Conservation (phyloP, 169 alveolate species). For the Cryptosporidium sp. region DNA sequence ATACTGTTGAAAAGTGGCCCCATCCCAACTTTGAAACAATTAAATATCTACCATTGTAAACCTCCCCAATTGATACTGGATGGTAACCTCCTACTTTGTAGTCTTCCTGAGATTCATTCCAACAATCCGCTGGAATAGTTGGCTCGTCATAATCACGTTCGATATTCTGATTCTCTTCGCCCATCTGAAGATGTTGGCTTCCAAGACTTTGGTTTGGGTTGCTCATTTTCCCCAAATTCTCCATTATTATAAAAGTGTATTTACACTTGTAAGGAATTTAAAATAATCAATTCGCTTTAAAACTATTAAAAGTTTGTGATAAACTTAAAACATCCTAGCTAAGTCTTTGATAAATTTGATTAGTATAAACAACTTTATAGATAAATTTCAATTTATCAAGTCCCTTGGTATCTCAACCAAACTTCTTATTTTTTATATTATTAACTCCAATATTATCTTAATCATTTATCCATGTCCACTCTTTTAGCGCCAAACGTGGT, state of each 20-base stretch:
- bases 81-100: conserved; percentile 91
- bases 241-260: conserved; percentile 13
- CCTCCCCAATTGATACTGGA: conserved; percentile 95
- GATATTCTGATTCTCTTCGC: background rate
- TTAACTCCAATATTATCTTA: background rate
- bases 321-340: background rate
- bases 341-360: background rate
- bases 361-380: background rate
- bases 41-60: conserved; percentile 92
- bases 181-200: too few species aligned
- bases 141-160: conserved; percentile 53
- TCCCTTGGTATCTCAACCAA: background rate
- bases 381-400: background rate
- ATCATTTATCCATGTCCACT: conserved; percentile 16
- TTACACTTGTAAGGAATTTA: background rate
- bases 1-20: conserved; percentile 99
- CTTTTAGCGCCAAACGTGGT: conserved; percentile 7
- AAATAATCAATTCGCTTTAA: background rate
- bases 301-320: background rate
- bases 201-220: conserved; percentile 7
- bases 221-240: conserved; percentile 11
- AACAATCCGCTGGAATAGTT: conserved; percentile 63
- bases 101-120: conserved; percentile 71
- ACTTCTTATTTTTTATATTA: background rate
- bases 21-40: conserved; percentile 98